phyloP scores from a whole-genome alignment of 2,329 filamentous ascomycete genomes.

The Penicillium sp. region DNA sequence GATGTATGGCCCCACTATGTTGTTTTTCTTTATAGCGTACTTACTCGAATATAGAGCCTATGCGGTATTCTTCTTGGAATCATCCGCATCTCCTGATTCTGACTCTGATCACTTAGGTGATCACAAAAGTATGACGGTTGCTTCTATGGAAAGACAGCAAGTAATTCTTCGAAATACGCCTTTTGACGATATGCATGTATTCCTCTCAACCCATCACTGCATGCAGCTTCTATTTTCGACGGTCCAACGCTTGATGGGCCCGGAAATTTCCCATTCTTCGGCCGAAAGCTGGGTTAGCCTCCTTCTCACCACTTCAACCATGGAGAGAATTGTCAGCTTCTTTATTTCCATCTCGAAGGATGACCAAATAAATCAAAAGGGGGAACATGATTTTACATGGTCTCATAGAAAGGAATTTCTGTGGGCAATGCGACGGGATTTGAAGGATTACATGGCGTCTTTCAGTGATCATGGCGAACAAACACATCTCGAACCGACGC shows the following conservation, averaged over 20 bases:
- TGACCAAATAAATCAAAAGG: conserved; percentile 4
- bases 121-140: background rate
- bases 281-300: conserved; percentile 27
- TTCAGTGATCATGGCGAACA: background rate
- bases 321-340: conserved; percentile 25
- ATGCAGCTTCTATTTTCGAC: conserved; percentile 26
- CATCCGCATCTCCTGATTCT: conserved; percentile 7
- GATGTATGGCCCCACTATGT: conserved; percentile 15
- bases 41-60: conserved; percentile 19
- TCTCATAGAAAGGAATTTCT: conserved; percentile 25
- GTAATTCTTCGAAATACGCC: conserved; percentile 24
- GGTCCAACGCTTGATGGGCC: conserved; percentile 26
- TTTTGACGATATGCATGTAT: conserved; percentile 22
- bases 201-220: conserved; percentile 26
- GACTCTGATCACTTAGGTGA: background rate
- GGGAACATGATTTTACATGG: conserved; percentile 15
- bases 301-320: conserved; percentile 28
- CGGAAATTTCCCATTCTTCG: conserved; percentile 22
- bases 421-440: conserved; percentile 26
- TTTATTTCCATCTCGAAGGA: conserved; percentile 23
- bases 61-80: conserved; percentile 27
- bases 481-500: background rate
- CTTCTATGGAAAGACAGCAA: conserved; percentile 17
- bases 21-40: background rate
- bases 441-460: conserved; percentile 18